Percentiles rank a stretch among this genome's conserved stretches.
Conservation (phyloP, 1,284 basidiomycete genomes). For the Boletus sp. region DNA sequence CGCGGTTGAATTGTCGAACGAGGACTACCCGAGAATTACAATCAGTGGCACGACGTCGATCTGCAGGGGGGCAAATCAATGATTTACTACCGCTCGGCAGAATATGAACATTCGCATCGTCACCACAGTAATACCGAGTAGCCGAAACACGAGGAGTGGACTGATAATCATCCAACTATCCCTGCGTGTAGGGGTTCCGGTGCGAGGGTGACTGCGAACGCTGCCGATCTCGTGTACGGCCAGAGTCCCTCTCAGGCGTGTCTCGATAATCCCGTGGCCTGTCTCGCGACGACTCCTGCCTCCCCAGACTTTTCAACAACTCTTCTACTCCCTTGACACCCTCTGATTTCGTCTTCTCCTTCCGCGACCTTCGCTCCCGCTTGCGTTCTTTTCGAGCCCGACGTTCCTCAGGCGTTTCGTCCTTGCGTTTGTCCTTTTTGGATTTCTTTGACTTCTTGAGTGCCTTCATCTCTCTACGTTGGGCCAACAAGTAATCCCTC, state of each 20-base stretch:
- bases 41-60: not conserved
- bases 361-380: slow-evolving; percentile 59
- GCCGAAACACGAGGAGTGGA: slow-evolving; percentile 13
- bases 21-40: too few relatives aligned
- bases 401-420: slow-evolving; percentile 81
- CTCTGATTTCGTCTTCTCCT: slow-evolving; percentile 45
- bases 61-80: slow-evolving; percentile 4
- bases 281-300: slow-evolving; percentile 18
- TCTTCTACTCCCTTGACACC: slow-evolving; percentile 49
- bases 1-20: not conserved
- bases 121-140: not conserved
- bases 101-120: slow-evolving; percentile 6
- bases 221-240: slow-evolving; percentile 9
- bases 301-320: slow-evolving; percentile 42
- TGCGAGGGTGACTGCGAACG: slow-evolving; percentile 24
- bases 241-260: slow-evolving; percentile 17
- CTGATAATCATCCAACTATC: too few relatives aligned
- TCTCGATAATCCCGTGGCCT: slow-evolving; percentile 12
- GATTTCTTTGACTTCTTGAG: slow-evolving; percentile 61
- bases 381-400: slow-evolving; percentile 68
- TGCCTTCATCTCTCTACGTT: slow-evolving; percentile 70
- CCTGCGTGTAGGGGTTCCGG: too few relatives aligned
- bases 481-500: slow-evolving; percentile 83
- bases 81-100: not conserved
- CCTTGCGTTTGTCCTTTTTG: slow-evolving; percentile 61